Percentiles rank a stretch among this genome's conserved stretches.
Evolutionary conservation across 1,284 basidiomycete genomes (phyloP).

Genomic region (Anthracocystis setariae): DNA sequence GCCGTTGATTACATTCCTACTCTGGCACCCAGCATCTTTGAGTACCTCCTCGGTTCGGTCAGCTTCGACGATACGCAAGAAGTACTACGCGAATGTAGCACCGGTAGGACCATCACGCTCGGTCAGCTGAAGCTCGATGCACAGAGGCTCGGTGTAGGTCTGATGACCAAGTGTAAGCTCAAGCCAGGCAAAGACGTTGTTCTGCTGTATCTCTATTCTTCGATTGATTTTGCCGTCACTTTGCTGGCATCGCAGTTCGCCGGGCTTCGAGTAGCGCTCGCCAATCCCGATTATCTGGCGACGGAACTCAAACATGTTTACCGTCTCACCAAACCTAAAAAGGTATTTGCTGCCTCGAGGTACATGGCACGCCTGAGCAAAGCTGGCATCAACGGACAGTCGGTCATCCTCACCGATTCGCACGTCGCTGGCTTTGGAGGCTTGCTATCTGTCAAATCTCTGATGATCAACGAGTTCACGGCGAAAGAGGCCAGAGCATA

Average conservation of each 20-base stretch:
- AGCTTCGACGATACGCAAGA: constrained; percentile 19
- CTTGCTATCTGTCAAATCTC: constrained; percentile 14
- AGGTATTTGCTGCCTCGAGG: constrained; percentile 21
- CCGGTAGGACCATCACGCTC: constrained; percentile 19
- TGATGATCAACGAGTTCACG: constrained; percentile 12
- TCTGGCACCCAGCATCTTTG: constrained; percentile 16
- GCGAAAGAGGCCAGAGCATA: constrained; percentile 14
- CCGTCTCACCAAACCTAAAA: constrained; percentile 32
- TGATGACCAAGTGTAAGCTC: constrained; percentile 26
- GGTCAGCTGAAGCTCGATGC: constrained; percentile 39
- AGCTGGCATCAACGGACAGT: constrained; percentile 11
- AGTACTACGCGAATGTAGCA: constrained; percentile 20
- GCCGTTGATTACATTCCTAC: constrained; percentile 4
- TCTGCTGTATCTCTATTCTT: constrained; percentile 31
- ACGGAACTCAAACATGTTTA: constrained; percentile 40
- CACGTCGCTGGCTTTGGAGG: constrained; percentile 16
- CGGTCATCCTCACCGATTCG: constrained; percentile 15
- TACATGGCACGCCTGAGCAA: constrained; percentile 17
- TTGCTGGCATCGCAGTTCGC: constrained; percentile 36
- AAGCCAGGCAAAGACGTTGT: constrained; percentile 43
- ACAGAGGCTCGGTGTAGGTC: constrained; percentile 33
- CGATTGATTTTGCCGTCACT: constrained; percentile 37
- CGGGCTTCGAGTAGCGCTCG: constrained; percentile 34
- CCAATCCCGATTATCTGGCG: constrained; percentile 32
- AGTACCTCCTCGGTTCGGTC: constrained; percentile 22